A percentile compares a stretch with the other conserved stretches of the same genome.
These are phyloP conservation scores for Yamadazyma insecticola DNA, from an alignment of 805 yeast genomes.

Conservation along the genomic window DNA sequence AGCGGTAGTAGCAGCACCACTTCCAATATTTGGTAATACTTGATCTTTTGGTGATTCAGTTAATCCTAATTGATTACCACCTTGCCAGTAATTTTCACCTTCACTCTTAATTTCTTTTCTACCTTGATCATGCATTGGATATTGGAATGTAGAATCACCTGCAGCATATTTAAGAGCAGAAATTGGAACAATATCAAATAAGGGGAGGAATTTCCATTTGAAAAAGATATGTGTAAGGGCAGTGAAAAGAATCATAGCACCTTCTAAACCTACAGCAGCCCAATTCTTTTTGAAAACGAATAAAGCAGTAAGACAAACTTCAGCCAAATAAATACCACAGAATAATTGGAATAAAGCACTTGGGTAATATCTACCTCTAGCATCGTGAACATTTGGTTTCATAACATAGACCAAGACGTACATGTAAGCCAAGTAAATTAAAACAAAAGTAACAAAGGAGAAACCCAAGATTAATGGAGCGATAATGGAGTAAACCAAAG, in stretches of 20 bases:
- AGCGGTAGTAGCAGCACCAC: background rate
- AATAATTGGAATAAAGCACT: constrained; percentile 67
- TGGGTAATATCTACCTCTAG: constrained; percentile 72
- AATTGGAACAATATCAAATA: constrained; percentile 66
- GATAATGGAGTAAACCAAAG: constrained; percentile 72
- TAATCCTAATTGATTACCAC: constrained; percentile 39
- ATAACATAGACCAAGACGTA: constrained; percentile 63
- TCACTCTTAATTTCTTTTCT: constrained; percentile 48
- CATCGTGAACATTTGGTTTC: constrained; percentile 52
- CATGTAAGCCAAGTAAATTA: constrained; percentile 57
- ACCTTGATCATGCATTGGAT: constrained; percentile 67
- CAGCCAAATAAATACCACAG: constrained; percentile 67
- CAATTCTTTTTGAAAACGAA: constrained; percentile 75
- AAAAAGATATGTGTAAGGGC: constrained; percentile 55
- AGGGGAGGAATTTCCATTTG: constrained; percentile 55
- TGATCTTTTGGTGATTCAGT: constrained; percentile 15
- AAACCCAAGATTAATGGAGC: constrained; percentile 70
- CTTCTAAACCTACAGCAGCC: constrained; percentile 73
- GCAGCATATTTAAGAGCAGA: constrained; percentile 51
- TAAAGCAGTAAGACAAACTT: constrained; percentile 63
- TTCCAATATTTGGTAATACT: constrained; percentile 12
- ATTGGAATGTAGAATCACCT: constrained; percentile 39
- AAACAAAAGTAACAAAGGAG: constrained; percentile 51
- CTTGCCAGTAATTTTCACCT: constrained; percentile 46
- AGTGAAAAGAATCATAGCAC: constrained; percentile 53